Base-by-base conservation (phyloP, 2,329 filamentous ascomycete genomes). In the Fusarium lyarnte region DNA sequence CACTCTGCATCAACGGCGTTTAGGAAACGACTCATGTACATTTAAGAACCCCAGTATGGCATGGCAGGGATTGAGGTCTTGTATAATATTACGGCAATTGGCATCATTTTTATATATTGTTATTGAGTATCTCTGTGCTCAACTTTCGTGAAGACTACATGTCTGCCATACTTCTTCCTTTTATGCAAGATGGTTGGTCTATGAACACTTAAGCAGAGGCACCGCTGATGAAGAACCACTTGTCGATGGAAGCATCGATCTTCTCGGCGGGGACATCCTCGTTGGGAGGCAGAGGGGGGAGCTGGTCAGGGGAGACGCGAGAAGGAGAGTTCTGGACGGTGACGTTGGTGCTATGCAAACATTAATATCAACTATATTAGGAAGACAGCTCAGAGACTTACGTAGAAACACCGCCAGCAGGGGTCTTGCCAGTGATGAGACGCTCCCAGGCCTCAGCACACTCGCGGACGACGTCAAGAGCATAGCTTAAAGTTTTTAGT, bases 151-250 rank as follows among this genome's bases (percentile, higher is more conserved):
- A 66, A 72, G 73, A 62, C 58, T 69, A 68, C 27, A 64, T 66
- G 41, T 59, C 58, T 59, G 61, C 52, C 59, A 63, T 61, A 66
- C 58, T 42, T 61, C 58, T 52, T 57, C 52, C 42, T 71, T 72
- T 65, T 67, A 65, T 69, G 51, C 55, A 63, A 71, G 47, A 59
- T 64, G 60, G 59, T n/a, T 36, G 16, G 19, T 69, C 35, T 69
- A 66, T 29, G 52, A 51, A 52, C 72, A 65, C 78, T 86, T 93
- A 95, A 79, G 92, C 88, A 78, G 94, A 94, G 81, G 96, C 96
- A 85, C 96, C 96, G 84, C 94, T 97, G 86, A 99, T 99, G 91
- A 98, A 99, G 93, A 99, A 99, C 96, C 96, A 99, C 91, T 99
- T 99, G 91, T 99, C 96, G 82, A 98, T 97, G 85, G 92, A 97